Evolutionary conservation across 2,329 filamentous ascomycete genomes (phyloP).

Genomic region (Fusarium austroafricanum): DNA sequence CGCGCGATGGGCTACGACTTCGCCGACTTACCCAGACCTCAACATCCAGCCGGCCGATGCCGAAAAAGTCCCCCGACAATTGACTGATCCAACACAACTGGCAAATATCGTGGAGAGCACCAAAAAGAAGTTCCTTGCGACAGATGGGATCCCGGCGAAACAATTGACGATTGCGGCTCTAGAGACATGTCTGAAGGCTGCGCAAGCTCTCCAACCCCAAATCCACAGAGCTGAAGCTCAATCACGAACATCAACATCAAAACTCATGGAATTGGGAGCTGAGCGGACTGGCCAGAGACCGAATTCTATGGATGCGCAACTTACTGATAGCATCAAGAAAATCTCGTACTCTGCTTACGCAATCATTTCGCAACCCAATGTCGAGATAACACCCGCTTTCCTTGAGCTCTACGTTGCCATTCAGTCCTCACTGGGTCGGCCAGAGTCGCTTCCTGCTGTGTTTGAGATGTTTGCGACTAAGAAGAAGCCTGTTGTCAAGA

Average conservation of each 20-base stretch:
- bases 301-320: constrained; percentile 47
- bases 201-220: constrained; percentile 57
- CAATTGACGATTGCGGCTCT: constrained; percentile 58
- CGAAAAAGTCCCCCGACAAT: constrained; percentile 40
- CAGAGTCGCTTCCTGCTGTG: constrained; percentile 81
- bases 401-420: constrained; percentile 81
- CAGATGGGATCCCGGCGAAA: constrained; percentile 59
- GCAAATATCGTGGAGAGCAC: constrained; percentile 57
- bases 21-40: constrained; percentile 36
- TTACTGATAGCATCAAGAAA: constrained; percentile 60
- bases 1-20: constrained; percentile 46
- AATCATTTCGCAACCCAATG: constrained; percentile 77
- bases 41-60: constrained; percentile 27
- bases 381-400: constrained; percentile 81
- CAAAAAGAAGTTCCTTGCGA: constrained; percentile 57
- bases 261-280: constrained; percentile 61
- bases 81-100: constrained; percentile 55
- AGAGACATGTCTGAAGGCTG: constrained; percentile 58
- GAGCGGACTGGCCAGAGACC: constrained; percentile 50
- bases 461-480: constrained; percentile 88
- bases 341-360: constrained; percentile 73
- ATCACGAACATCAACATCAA: constrained; percentile 62
- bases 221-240: constrained; percentile 54
- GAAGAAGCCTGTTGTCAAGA: constrained; percentile 72
- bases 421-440: constrained; percentile 77